Evolutionary conservation across 2,329 filamentous ascomycete species (phyloP), one percentile per base, ranked within the genome.

Genomic region (Ophiosphaerella korrae): DNA sequence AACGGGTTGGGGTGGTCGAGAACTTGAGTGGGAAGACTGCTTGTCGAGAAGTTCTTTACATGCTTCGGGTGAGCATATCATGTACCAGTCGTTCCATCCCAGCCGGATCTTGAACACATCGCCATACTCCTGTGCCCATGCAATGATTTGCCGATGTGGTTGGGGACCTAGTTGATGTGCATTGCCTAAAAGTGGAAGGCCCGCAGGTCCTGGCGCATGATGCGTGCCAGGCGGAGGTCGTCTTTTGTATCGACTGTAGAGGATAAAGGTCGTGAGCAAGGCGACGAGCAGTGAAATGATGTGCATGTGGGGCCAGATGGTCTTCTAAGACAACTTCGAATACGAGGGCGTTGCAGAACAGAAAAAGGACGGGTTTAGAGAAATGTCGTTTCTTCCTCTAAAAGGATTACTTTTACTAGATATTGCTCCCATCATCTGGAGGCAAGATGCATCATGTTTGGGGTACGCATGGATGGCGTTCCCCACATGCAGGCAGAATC

Each of bases 61-160:
- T 0, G 76, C 78, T 21, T 71, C 66, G 1, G 78, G 77, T 12
- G 62, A 75, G 58, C 77, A 78, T 24, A 80, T 56, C 50, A 78
- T 66, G 14, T 78, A 73, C 75, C 76, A 80, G 50, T 77, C 71
- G 40, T 78, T 70, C 73, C 75, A 77, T 5, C 78, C 78, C 4
- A 79, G 58, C 2, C 71, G 68, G 14, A 80, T 60, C 48, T 73
- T 73, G 64, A 74, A 79, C 4, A 80, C 46, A n/a, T 80, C 77
- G 32, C 78, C 78, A 57, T 78, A 78, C 44, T 74, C 45, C 2
- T 58, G 52, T 0, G 75, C 74, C 76, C 76, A 79, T 45, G 63
- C 41, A 0, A 58, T 60, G 39, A 74, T 65, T 42, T 67, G 58
- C 18, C 62, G 64, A 18, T 71, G 65, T 9, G 72, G 67, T n/a